A percentile compares a stretch with the other conserved stretches of the same genome.
Conservation (phyloP, 768 basidiomycete genomes). For the Lentinula detonsa region DNA sequence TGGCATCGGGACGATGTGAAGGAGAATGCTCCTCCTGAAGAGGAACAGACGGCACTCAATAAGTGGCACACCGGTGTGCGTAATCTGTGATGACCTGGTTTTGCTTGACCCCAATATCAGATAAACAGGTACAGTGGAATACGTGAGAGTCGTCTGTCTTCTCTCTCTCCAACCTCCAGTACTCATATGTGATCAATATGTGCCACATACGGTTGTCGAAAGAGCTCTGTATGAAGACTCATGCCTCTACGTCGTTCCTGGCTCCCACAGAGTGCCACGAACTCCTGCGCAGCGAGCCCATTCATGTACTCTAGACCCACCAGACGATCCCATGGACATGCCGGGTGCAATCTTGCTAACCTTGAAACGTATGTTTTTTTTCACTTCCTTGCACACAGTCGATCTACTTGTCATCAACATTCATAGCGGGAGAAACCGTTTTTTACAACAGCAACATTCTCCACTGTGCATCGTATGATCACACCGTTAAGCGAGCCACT, state of each 20-base stretch:
- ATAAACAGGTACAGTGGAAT: constrained; percentile 70
- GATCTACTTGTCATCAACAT: neutral
- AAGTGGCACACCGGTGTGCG: constrained; percentile 64
- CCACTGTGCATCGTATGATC: constrained; percentile 64
- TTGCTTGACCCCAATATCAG: neutral
- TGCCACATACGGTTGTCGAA: neutral
- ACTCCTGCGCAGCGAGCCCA: constrained; percentile 51
- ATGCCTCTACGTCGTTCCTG: constrained; percentile 68
- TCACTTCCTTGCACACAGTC: neutral
- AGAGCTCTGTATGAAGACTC: constrained; percentile 65
- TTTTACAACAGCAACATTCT: constrained; percentile 81
- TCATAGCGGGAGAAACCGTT: constrained; percentile 63
- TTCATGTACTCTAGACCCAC: constrained; percentile 46
- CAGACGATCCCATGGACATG: constrained; percentile 59
- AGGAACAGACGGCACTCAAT: constrained; percentile 52
- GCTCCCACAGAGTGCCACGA: constrained; percentile 54
- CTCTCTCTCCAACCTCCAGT: neutral
- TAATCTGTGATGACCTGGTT: constrained; percentile 5
- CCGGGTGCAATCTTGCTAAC: constrained; percentile 54
- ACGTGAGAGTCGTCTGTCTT: constrained; percentile 37
- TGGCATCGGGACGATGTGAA: constrained; percentile 79
- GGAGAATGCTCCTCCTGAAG: constrained; percentile 49
- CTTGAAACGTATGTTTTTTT: constrained; percentile 41
- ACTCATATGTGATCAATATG: neutral
- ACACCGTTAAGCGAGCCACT: constrained; percentile 46